Evolutionary conservation across 2,329 filamentous ascomycete genomes (phyloP).

Genomic region (Cladorrhinum sp.): DNA sequence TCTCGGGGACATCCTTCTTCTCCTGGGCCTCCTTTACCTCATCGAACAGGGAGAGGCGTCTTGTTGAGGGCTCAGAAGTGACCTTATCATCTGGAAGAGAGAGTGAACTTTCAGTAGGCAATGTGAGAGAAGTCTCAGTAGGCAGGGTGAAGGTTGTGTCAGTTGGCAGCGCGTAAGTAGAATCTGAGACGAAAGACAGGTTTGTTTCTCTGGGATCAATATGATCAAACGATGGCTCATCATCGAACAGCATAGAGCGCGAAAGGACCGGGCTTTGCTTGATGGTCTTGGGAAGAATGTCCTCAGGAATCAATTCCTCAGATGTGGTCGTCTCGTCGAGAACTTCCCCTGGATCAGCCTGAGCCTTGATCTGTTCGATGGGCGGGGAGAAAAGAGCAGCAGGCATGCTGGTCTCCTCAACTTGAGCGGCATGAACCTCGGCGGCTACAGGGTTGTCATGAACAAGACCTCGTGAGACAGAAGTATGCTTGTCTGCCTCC

Average conservation of each 20-base stretch:
- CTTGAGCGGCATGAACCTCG: not conserved
- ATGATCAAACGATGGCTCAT: not conserved
- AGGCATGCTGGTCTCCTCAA: not conserved
- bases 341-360: not conserved
- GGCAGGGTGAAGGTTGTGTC: constrained; percentile 20
- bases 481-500: not conserved
- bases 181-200: constrained; percentile 14
- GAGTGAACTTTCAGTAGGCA: constrained; percentile 15
- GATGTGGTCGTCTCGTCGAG: not conserved
- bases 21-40: constrained; percentile 3
- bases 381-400: not conserved
- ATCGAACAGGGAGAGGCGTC: not conserved
- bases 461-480: not conserved
- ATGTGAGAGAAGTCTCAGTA: constrained; percentile 18
- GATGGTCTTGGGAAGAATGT: not conserved
- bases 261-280: constrained; percentile 10
- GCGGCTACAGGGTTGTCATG: not conserved
- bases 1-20: not conserved
- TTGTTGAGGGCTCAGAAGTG: not conserved
- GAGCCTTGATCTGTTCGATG: not conserved
- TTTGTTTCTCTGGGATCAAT: constrained; percentile 16
- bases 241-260: constrained; percentile 7
- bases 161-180: constrained; percentile 19
- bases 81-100: constrained; percentile 10
- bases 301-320: not conserved